phyloP scores from a whole-genome alignment of 306 rosid species.

The Begonia peltatifolia region DNA sequence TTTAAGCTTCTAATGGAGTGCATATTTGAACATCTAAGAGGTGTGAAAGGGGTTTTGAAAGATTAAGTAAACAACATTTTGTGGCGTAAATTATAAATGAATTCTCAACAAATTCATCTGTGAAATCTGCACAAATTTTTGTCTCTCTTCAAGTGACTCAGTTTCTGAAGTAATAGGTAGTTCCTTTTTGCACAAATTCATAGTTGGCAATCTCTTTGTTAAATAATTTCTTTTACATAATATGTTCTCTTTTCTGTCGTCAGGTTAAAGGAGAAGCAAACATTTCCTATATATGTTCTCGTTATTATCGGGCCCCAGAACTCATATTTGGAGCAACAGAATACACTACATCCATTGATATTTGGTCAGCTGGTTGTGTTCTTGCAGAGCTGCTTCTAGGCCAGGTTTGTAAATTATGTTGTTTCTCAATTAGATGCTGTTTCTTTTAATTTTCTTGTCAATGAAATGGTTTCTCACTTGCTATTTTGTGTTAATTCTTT shows the following conservation, averaged over 20 bases:
- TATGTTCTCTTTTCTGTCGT: constrained; percentile 6
- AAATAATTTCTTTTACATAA: constrained; percentile 1
- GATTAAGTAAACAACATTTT: no score
- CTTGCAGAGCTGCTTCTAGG: constrained; percentile 97
- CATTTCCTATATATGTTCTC: constrained; percentile 87
- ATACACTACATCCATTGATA: constrained; percentile 81
- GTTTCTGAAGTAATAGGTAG: not conserved
- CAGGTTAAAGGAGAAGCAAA: constrained; percentile 88
- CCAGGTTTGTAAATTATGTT: constrained; percentile 38
- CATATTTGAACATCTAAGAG: no score
- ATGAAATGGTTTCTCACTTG: constrained; percentile 2
- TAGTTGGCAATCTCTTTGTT: not conserved
- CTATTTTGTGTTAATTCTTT: not conserved
- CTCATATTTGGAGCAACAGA: constrained; percentile 96
- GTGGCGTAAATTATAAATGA: no score
- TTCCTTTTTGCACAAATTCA: not conserved
- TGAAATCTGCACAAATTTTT: no score
- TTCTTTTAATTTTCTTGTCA: not conserved
- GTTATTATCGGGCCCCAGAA: constrained; percentile 95
- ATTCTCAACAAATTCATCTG: no score
- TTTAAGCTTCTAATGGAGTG: no score
- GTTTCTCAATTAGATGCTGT: not conserved
- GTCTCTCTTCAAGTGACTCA: not conserved
- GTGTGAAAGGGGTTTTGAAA: no score
- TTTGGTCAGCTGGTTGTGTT: constrained; percentile 99